Conservation (phyloP, 2,329 filamentous ascomycete species). For the Didymella exigua region DNA sequence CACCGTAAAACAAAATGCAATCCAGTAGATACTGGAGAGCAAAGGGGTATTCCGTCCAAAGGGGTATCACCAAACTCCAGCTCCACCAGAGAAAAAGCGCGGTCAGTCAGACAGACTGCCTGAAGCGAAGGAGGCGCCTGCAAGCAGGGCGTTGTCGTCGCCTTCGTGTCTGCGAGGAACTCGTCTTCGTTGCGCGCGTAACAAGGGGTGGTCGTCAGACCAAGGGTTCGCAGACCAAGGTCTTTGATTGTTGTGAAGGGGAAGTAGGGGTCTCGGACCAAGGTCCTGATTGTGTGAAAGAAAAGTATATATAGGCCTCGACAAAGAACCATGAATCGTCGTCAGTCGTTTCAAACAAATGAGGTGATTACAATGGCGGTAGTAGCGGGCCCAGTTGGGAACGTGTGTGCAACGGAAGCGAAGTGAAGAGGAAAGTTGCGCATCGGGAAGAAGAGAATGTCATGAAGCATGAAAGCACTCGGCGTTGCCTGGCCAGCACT, state of each 20-base stretch:
- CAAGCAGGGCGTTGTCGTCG: slow-evolving; percentile 1
- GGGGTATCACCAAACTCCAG: slow-evolving; percentile 51
- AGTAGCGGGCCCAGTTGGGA: slow-evolving; percentile 21
- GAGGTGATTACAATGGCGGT: slow-evolving; percentile 35
- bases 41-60: slow-evolving; percentile 21
- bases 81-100: slow-evolving; percentile 45
- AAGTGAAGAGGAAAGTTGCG: slow-evolving; percentile 19
- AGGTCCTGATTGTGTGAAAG: slow-evolving; percentile 5
- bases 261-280: slow-evolving; percentile 8
- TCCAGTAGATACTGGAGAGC: slow-evolving; percentile 13
- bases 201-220: neutral
- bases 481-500: slow-evolving; percentile 16
- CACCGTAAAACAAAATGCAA: slow-evolving; percentile 12
- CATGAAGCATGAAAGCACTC: slow-evolving; percentile 32
- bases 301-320: slow-evolving; percentile 16
- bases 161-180: slow-evolving; percentile 8
- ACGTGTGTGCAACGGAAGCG: slow-evolving; percentile 21
- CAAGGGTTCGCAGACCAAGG: no score
- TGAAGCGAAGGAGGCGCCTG: slow-evolving; percentile 17
- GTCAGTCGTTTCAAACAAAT: slow-evolving; percentile 40
- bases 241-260: neutral
- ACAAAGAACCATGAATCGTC: slow-evolving; percentile 17
- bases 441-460: slow-evolving; percentile 19
- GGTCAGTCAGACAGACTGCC: slow-evolving; percentile 13
- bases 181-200: slow-evolving; percentile 22